Base-by-base conservation (phyloP, 2,329 filamentous ascomycete species). In the Aspergillus luchuensis region DNA sequence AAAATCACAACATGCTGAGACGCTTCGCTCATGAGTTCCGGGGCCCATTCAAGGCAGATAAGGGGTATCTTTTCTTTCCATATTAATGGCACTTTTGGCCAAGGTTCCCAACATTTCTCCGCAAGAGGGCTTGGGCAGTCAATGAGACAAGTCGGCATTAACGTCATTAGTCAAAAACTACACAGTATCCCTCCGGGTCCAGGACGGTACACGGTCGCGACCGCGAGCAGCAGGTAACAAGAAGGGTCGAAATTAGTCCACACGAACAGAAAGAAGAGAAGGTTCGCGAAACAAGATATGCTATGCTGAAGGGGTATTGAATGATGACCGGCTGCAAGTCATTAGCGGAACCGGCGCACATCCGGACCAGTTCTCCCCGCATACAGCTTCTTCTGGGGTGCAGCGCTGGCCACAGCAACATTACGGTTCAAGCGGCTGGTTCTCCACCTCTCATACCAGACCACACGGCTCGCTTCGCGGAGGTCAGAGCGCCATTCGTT, bases 391-490 rank as follows among this genome's bases (percentile, higher is more conserved):
- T 70, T 71, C 58, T 67, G 60, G 15, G 66, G 61, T 15, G 58
- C 47, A 19, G 67, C 56, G 47, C 30, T 39, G 67, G 66, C 17
- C 36, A 38, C 33, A 10, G 57, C 23, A 39, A 69, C 71, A 49
- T 74, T 70, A 48, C 73, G 71, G 61, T 79, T 75, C 56, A 79
- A 67, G 13, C 77, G 76, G 67, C 74, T 78, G 49, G 86, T 97
- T 78, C 95, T 88, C 95, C 94, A 98, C 69, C 91, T 89, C 77
- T 98, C 94, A 70, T 98, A 98, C 91, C 92, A 97, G 69, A 92
- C 86, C 72, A 96, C 92, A 58, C 92, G 87, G 75, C 92, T 96
- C 56, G 92, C 90, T 76, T 97, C 92, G 62, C 94, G 89, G 62
- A 99, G 82, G 74, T 99, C 95, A 47, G 85, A 85, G 54, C 94